Evolutionary conservation across 1,139 yeast genomes (phyloP).

Genomic region (Blastobotrys serpentis): DNA sequence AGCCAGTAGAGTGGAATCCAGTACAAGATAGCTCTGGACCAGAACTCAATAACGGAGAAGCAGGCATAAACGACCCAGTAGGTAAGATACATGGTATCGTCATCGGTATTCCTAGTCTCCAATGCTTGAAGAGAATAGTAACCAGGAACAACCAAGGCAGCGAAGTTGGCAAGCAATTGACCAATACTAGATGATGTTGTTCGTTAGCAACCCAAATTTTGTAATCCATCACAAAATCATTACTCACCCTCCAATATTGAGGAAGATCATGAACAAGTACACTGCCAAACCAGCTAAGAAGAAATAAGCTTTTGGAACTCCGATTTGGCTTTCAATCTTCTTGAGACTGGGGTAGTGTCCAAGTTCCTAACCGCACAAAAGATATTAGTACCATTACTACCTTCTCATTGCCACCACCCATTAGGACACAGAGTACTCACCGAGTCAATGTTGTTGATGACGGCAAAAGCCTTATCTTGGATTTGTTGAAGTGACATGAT

Average conservation of each 20-base stretch:
- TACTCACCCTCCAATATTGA: slow-evolving; percentile 76
- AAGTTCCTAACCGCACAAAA: slow-evolving; percentile 32
- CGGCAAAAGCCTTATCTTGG: slow-evolving; percentile 33
- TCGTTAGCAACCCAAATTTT: slow-evolving; percentile 1
- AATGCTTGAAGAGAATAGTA: slow-evolving; percentile 85
- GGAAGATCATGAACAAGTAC: slow-evolving; percentile 74
- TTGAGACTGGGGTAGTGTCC: slow-evolving; percentile 37
- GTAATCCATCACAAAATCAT: too few relatives aligned
- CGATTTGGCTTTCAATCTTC: slow-evolving; percentile 38
- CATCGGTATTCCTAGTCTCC: slow-evolving; percentile 63
- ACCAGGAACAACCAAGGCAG: slow-evolving; percentile 88
- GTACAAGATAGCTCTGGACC: slow-evolving; percentile 89
- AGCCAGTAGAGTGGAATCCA: slow-evolving; percentile 97
- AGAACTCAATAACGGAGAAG: slow-evolving; percentile 87
- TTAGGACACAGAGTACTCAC: too few relatives aligned
- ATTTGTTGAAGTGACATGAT: slow-evolving; percentile 24
- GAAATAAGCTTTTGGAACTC: slow-evolving; percentile 87
- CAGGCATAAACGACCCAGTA: slow-evolving; percentile 97
- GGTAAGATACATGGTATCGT: slow-evolving; percentile 83
- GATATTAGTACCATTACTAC: not conserved
- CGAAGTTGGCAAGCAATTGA: slow-evolving; percentile 86
- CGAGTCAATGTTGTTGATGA: slow-evolving; percentile 32
- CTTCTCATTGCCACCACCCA: too few relatives aligned
- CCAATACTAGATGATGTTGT: slow-evolving; percentile 51
- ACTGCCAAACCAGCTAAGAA: slow-evolving; percentile 61